Evolutionary conservation across 2,329 filamentous ascomycete genomes (phyloP).

Genomic region (Apiospora marii): DNA sequence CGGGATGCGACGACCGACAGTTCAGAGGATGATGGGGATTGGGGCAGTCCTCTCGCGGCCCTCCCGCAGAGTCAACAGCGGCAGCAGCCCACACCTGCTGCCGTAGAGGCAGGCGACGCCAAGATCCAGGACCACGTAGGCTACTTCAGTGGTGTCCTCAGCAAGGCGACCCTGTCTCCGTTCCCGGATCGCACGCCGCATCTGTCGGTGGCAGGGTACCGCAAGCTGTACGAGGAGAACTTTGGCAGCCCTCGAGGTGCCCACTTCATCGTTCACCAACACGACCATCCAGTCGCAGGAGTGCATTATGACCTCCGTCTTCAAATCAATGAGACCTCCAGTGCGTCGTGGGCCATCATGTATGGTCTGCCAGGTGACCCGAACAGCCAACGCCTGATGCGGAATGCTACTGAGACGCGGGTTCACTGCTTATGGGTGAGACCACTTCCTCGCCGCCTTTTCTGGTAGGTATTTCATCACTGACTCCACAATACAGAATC

Average conservation of each 20-base stretch:
- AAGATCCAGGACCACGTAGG: conserved; percentile 46
- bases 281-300: conserved; percentile 75
- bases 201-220: conserved; percentile 46
- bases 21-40: background rate
- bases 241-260: conserved; percentile 45
- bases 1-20: conserved; percentile 10
- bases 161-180: conserved; percentile 35
- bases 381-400: conserved; percentile 60
- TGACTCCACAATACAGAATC: conserved; percentile 53
- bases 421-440: conserved; percentile 67
- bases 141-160: conserved; percentile 48
- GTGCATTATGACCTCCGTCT: conserved; percentile 74
- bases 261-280: conserved; percentile 76
- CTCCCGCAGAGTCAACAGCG: conserved; percentile 26
- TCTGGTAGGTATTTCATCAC: background rate
- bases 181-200: conserved; percentile 37
- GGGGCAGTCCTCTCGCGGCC: background rate
- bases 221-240: conserved; percentile 47
- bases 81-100: conserved; percentile 41
- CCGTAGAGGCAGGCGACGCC: conserved; percentile 50
- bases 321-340: conserved; percentile 73
- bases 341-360: conserved; percentile 71
- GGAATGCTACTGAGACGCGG: conserved; percentile 69
- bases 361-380: conserved; percentile 67
- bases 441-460: background rate